Conservation (phyloP, 495 filamentous ascomycete genomes). For the Penicillium canescens region DNA sequence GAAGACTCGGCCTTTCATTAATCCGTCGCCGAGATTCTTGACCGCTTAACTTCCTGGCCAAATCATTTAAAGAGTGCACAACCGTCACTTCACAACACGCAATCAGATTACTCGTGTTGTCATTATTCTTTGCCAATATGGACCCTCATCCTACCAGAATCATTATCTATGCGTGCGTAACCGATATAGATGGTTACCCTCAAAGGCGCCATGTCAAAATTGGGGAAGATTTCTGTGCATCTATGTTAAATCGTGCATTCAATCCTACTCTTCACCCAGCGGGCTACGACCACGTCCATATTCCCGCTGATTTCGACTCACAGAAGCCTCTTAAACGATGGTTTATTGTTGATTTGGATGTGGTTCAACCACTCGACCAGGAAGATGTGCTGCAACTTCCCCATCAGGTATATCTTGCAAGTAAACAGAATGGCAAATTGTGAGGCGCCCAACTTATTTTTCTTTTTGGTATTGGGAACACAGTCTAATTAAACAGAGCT, state of each 20-base stretch:
- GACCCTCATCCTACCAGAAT: conserved; percentile 4
- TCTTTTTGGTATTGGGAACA: neutral
- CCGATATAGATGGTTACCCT: conserved; percentile 22
- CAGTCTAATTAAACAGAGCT: conserved; percentile 9
- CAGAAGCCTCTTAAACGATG: conserved; percentile 18
- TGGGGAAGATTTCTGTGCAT: conserved; percentile 16
- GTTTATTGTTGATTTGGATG: conserved; percentile 28
- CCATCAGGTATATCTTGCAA: conserved; percentile 24
- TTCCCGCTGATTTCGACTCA: conserved; percentile 25
- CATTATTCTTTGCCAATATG: neutral
- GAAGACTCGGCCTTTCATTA: no score
- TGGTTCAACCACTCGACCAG: conserved; percentile 11
- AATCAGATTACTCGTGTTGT: neutral
- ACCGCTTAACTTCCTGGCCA: no score
- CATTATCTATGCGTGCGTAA: conserved; percentile 18
- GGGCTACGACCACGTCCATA: conserved; percentile 27
- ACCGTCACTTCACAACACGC: neutral
- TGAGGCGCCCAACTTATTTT: conserved; percentile 4
- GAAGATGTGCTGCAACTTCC: conserved; percentile 18
- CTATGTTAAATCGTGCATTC: conserved; percentile 16
- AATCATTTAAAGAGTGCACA: no score
- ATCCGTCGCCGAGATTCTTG: no score
- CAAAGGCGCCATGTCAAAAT: conserved; percentile 21
- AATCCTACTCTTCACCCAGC: conserved; percentile 10
- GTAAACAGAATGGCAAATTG: conserved; percentile 22